Evolutionary conservation across 1,284 basidiomycete genomes (phyloP).

Genomic region (Cerrena zonata): DNA sequence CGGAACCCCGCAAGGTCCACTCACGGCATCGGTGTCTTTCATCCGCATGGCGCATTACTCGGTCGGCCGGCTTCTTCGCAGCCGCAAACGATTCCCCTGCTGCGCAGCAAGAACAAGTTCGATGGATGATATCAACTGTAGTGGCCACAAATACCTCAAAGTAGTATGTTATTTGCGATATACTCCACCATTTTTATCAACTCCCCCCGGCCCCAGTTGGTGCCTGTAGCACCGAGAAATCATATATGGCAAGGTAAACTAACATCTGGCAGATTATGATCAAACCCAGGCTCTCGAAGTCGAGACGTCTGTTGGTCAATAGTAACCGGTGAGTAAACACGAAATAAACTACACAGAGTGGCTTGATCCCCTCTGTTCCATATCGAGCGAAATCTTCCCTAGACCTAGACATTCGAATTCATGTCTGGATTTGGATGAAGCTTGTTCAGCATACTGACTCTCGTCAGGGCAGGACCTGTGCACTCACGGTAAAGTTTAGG

Average conservation of each 20-base stretch:
- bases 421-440: neutral
- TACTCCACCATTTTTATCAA: neutral
- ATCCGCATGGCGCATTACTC: slow-evolving; percentile 29
- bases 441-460: too few species aligned
- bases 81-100: neutral
- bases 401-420: neutral
- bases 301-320: slow-evolving; percentile 1
- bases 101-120: slow-evolving; percentile 1
- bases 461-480: neutral
- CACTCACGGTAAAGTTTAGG: neutral
- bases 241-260: too few species aligned
- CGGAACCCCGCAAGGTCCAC: slow-evolving; percentile 18
- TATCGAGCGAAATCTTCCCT: slow-evolving; percentile 1
- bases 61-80: neutral
- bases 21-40: slow-evolving; percentile 29
- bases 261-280: slow-evolving; percentile 2
- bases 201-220: neutral
- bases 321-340: slow-evolving; percentile 7
- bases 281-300: neutral
- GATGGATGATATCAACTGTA: neutral
- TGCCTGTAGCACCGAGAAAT: too few species aligned
- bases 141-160: neutral
- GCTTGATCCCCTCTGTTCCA: neutral
- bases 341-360: slow-evolving; percentile 1
- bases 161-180: neutral